These are phyloP conservation scores for Colletotrichum sp. DNA, from an alignment of 2,329 filamentous ascomycete genomes.

Conservation along the genomic window DNA sequence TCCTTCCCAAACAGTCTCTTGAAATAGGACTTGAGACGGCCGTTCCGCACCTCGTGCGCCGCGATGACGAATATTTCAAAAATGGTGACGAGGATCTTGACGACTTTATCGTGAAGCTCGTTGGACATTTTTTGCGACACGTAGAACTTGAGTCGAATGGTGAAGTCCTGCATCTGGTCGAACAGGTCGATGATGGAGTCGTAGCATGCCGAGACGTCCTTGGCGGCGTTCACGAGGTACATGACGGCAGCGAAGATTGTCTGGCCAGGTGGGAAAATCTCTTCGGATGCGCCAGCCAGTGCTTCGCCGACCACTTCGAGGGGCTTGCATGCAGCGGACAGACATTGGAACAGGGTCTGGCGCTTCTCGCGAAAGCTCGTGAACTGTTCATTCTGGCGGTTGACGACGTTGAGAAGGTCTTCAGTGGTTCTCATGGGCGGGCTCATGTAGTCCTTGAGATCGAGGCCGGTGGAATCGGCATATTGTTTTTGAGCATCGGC, in stretches of 20 bases:
- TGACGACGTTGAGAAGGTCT: slow-evolving; percentile 36
- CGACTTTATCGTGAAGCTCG: slow-evolving; percentile 43
- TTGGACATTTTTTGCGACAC: slow-evolving; percentile 40
- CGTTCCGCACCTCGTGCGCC: slow-evolving; percentile 43
- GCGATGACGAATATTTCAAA: slow-evolving; percentile 51
- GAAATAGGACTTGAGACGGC: slow-evolving; percentile 46
- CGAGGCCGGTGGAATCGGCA: slow-evolving; percentile 30
- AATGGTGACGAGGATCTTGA: slow-evolving; percentile 45
- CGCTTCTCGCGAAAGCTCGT: slow-evolving; percentile 39
- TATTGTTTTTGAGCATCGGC: slow-evolving; percentile 38
- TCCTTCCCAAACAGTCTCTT: slow-evolving; percentile 43
- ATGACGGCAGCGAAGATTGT: slow-evolving; percentile 47
- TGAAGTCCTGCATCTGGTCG: slow-evolving; percentile 47
- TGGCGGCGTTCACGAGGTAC: slow-evolving; percentile 48
- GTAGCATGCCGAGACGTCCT: slow-evolving; percentile 48
- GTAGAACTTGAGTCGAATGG: slow-evolving; percentile 45
- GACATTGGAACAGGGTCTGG: slow-evolving; percentile 36
- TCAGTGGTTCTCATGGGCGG: slow-evolving; percentile 37
- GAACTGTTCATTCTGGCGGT: slow-evolving; percentile 40
- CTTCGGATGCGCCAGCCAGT: slow-evolving; percentile 37
- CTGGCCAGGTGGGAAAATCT: slow-evolving; percentile 45
- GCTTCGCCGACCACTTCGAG: slow-evolving; percentile 45
- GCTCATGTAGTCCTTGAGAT: slow-evolving; percentile 34
- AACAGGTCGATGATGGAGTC: slow-evolving; percentile 51
- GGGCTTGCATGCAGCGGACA: slow-evolving; percentile 37